Conservation (phyloP, 768 basidiomycete species). For the Peribolospora kevripleyi region DNA sequence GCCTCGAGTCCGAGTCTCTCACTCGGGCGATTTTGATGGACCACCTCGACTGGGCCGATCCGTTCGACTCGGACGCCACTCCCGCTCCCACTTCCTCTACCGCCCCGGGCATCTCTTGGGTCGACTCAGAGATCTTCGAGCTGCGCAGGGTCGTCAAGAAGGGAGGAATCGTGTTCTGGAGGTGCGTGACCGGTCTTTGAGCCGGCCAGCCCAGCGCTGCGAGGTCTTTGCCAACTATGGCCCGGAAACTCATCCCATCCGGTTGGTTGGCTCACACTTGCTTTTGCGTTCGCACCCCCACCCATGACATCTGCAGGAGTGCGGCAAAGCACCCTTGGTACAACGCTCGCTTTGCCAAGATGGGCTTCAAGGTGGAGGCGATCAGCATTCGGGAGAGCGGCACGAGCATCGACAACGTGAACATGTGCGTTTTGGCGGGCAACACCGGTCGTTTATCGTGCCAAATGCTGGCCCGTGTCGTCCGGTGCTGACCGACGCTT, state of each 20-base stretch:
- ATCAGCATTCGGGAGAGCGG: slow-evolving; percentile 32
- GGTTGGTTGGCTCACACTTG: no score
- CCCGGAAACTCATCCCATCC: neutral
- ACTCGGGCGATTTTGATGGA: neutral
- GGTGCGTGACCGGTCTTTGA: slow-evolving; percentile 17
- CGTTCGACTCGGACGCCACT: no score
- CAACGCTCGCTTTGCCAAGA: slow-evolving; percentile 29
- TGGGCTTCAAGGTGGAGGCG: slow-evolving; percentile 32
- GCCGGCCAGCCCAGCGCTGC: no score
- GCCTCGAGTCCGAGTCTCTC: neutral
- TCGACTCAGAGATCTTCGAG: slow-evolving; percentile 33
- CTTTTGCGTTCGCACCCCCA: no score
- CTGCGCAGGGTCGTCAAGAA: slow-evolving; percentile 33
- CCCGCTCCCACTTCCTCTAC: neutral
- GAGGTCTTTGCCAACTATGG: no score
- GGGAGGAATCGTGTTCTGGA: slow-evolving; percentile 41
- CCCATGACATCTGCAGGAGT: slow-evolving; percentile 6
- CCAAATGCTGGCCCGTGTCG: no score
- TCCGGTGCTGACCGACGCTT: no score
- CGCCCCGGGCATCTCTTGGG: slow-evolving; percentile 26
- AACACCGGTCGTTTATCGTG: no score
- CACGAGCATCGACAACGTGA: slow-evolving; percentile 37
- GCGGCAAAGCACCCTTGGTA: slow-evolving; percentile 45
- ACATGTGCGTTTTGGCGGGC: slow-evolving; percentile 29
- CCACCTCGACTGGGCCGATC: slow-evolving; percentile 26